These are phyloP conservation scores for Blakeslea trispora DNA, from an alignment of 371 early-diverging fungal genomes.

Conservation along the genomic window DNA sequence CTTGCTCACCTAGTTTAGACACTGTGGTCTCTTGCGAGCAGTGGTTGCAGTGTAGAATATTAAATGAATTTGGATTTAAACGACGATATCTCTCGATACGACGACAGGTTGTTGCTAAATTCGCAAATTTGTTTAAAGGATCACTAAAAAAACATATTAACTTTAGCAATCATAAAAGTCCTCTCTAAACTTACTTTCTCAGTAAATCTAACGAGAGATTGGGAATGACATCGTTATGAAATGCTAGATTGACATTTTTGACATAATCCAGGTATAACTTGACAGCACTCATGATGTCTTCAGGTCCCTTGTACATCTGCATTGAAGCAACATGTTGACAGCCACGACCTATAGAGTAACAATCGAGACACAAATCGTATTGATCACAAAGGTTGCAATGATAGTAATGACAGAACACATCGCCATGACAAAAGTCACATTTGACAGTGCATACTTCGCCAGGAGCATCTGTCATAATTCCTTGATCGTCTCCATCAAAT, in stretches of 20 bases:
- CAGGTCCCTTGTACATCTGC: constrained; percentile 24
- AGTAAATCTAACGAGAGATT: not conserved
- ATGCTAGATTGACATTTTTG: constrained; percentile 8
- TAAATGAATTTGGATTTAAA: constrained; percentile 6
- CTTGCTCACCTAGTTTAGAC: constrained; percentile 3
- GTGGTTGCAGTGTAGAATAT: constrained; percentile 27
- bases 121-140: not conserved
- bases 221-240: not conserved
- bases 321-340: constrained; percentile 31
- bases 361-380: constrained; percentile 37
- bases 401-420: constrained; percentile 38
- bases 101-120: constrained; percentile 19
- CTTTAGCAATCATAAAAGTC: not conserved
- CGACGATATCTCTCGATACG: constrained; percentile 31
- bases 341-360: constrained; percentile 36
- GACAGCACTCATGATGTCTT: not conserved
- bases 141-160: not conserved
- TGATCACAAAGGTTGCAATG: constrained; percentile 30
- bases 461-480: constrained; percentile 1
- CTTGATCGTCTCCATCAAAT: not conserved
- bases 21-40: constrained; percentile 10
- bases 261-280: constrained; percentile 18
- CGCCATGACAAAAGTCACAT: constrained; percentile 44
- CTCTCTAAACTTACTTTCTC: not conserved
- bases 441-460: constrained; percentile 16